phyloP scores from a whole-genome alignment of 1,284 basidiomycete genomes.

The Leccinum fallax region DNA sequence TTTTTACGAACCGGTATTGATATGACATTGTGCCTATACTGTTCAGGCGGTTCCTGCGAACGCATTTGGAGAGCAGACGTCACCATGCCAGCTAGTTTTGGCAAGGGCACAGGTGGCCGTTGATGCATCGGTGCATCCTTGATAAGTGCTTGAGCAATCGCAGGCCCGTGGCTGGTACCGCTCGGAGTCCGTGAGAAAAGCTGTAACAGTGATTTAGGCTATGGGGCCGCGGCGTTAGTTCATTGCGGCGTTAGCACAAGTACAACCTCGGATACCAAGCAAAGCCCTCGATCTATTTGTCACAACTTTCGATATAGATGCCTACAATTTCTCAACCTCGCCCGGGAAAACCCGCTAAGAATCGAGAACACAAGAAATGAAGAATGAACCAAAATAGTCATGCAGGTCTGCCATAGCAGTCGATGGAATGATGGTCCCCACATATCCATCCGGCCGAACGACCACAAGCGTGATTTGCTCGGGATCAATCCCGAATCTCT shows the following conservation, averaged over 20 bases:
- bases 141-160: neutral
- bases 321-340: neutral
- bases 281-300: neutral
- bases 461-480: neutral
- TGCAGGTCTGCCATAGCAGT: neutral
- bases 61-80: neutral
- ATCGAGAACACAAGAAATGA: neutral
- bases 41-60: neutral
- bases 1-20: neutral
- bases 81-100: too few species aligned
- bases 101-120: neutral
- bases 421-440: neutral
- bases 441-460: constrained; percentile 1
- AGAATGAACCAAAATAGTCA: neutral
- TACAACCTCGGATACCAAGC: neutral
- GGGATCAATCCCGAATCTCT: constrained; percentile 1
- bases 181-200: too few species aligned
- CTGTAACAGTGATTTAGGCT: too few species aligned
- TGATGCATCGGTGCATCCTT: too few species aligned
- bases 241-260: neutral
- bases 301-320: neutral
- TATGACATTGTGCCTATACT: too few species aligned
- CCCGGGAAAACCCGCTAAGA: neutral
- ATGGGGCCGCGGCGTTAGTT: neutral
- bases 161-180: too few species aligned